Evolutionary conservation across 2,329 filamentous ascomycete species (phyloP), one percentile per base, ranked within the genome.

Genomic region (Fusarium oxysporum): DNA sequence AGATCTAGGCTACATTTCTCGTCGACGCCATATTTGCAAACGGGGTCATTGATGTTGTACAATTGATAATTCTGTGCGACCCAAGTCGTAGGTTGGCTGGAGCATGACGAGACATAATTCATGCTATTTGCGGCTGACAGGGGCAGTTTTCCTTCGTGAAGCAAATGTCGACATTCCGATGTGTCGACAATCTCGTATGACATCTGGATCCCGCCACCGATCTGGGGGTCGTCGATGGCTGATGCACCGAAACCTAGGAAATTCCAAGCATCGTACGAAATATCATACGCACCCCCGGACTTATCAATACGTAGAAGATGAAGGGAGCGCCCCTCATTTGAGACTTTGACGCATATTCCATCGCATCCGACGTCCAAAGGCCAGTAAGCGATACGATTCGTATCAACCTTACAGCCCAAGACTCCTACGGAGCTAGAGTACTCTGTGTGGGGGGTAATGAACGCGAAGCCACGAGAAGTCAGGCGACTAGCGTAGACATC

Each of bases 211-310:
- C 21, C 40, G 5, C 40, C 40, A 23, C 40, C 40, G 40, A 16
- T 1, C 21, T 23, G 21, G 13, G 40, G n/a, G 40, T 41, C n/a
- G 13, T 41, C 21, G 21, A n/a, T 41, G 8, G 40, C 40, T 41
- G n/a, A 41, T 41, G 40, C 7, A 41, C 40, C 21, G 40, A 41
- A 86, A 70, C 79, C 78, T 40, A 90, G 85, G 73, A 86, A 86
- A 81, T 88, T 89, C 86, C 86, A 90, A 41, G 87, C 87, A 68
- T 90, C 87, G 81, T 89, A 90, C 60, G 82, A 85, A 80, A 90
- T 85, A 78, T 90, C 88, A 78, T 88, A 78, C 53, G 87, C 87
- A 45, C 86, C 87, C 51, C 81, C 82, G 1, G 87, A 89, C 51
- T 81, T 79, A 81, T 90, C 88, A 72, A 90, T 81, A 76, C 84